phyloP scores from a whole-genome alignment of 805 yeast species.

The Scheffersomyces amazonensis region DNA sequence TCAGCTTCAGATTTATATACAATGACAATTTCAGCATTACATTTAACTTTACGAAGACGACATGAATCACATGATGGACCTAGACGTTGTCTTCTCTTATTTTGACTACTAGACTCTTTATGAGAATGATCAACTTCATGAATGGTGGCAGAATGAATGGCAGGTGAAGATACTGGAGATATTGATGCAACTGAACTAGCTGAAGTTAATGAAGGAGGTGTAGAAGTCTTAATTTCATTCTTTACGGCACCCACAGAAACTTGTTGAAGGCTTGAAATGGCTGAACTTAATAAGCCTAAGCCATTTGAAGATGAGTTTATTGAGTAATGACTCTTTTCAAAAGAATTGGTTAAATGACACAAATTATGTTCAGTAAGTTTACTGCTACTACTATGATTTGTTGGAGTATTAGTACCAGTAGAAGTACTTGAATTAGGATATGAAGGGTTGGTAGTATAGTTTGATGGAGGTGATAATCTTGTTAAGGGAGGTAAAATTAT shows the following conservation, averaged over 20 bases:
- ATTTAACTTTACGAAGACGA: slow-evolving; percentile 65
- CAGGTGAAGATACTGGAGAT: slow-evolving; percentile 6
- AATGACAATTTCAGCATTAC: slow-evolving; percentile 61
- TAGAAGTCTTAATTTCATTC: not conserved
- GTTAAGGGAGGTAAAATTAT: not conserved
- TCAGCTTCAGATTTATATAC: slow-evolving; percentile 16
- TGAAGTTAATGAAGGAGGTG: not conserved
- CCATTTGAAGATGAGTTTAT: not conserved
- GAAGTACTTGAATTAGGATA: not conserved
- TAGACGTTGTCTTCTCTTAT: slow-evolving; percentile 56
- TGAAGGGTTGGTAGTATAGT: not conserved
- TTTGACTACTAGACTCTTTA: not conserved
- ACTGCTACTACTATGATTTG: not conserved
- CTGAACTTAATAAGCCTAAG: slow-evolving; percentile 7
- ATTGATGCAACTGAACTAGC: slow-evolving; percentile 5
- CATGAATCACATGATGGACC: slow-evolving; percentile 79
- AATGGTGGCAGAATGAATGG: not conserved
- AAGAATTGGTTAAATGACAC: not conserved
- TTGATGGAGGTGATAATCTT: not conserved
- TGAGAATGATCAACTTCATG: not conserved
- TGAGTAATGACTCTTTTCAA: not conserved
- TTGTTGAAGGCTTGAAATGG: slow-evolving; percentile 4
- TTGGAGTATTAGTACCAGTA: slow-evolving; percentile 6
- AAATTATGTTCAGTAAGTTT: slow-evolving; percentile 2
- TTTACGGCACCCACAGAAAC: too few species aligned